Evolutionary conservation across 108 stramenopile species (phyloP), one percentile per base, ranked within the genome.

Genomic region (Conticribra weissflogii): DNA sequence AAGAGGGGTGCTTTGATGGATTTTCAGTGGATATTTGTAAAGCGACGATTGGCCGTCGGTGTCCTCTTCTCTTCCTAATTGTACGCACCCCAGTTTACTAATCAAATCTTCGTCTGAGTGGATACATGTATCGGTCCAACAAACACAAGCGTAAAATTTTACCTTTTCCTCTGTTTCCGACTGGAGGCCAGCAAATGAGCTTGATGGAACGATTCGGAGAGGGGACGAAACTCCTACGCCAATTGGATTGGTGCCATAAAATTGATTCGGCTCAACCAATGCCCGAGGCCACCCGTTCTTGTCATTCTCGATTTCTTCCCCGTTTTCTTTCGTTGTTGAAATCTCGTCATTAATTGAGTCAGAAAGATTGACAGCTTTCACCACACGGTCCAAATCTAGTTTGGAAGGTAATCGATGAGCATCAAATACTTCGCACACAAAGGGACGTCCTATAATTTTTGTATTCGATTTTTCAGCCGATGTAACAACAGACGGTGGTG

Each of bases 401-500:
- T 24, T 14, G 5, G 86, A 68, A 49, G 85, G 86, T 61, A 86
- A 21, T 33, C 60, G 61, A 41, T 82, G 69, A 4, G 92, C 86
- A 68, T 95, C 94, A 67, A 85, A 71, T 30, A 95, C 56, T 71
- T 95, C 86, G 48, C 85, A 87, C 55, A 85, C 85, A 83, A 95
- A 95, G 7, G 90, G 90, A 45, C 94, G 34, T 24, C 94, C 94
- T 22, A 73, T 76, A 57, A 73, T 72, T 0, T 31, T 54, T 7
- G 22, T 52, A 41, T 81, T 52, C 9, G 67, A 60, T 18, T 60
- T 54, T 33, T 71, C 74, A 46, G 19, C 52, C 22, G 53, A 32
- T 34, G 58, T 55, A n/a, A 45, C 52, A 34, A 53, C 19, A 34
- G 62, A 66, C 14, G 76, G 78, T 53, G 54, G 66, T 23, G 87